Base-by-base conservation (phyloP, 2,329 filamentous ascomycete genomes). In the Ophiostoma novo-ulmi region DNA sequence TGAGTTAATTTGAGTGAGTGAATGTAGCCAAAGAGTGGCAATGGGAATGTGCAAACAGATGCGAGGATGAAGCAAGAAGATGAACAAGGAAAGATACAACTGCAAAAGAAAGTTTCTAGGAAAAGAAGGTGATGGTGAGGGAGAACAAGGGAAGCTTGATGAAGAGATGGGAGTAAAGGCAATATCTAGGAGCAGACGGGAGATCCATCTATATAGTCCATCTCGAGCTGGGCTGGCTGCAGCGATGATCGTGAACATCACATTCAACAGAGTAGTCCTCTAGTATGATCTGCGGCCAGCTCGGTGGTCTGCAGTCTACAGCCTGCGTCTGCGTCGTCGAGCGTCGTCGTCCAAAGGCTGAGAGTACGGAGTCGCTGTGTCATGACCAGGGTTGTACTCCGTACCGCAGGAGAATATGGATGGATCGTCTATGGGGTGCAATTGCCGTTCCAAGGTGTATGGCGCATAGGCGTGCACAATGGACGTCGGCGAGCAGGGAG, bases 61-160 rank as follows among this genome's bases (percentile, higher is more conserved):
- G 58, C 58, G 52, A 52, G 35, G 17, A 52, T 1, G 48, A 58
- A 17, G 63, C 31, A 58, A 48, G 26, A 48, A 48, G 36, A 41
- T 31, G 22, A 7, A 70, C 55, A 58, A 41, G 20, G 17, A 61
- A 70, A 67, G 44, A 38, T 38, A 55, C 41, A 55, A 68, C 22
- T 63, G n/a, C 63, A 39, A 41, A 66, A 39, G 44, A 20, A 66
- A 20, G 44, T 20, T 35, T 22, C 26, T 38, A 61, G 66, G 36
- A 31, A 44, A 58, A 61, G 52, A 63, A 44, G 58, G 58, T 31
- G 68, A 44, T 22, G 68, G 31, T 69, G 55, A 39, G 20, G 44
- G 68, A 69, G 68, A 35, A 63, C 58, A 63, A 63, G 58, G 14
- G 20, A 63, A 35, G 68, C 68, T 69, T 69, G 68, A 69, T 69